These are phyloP conservation scores for Crepidotus variabilis DNA, from an alignment of 768 basidiomycete genomes.

Conservation along the genomic window DNA sequence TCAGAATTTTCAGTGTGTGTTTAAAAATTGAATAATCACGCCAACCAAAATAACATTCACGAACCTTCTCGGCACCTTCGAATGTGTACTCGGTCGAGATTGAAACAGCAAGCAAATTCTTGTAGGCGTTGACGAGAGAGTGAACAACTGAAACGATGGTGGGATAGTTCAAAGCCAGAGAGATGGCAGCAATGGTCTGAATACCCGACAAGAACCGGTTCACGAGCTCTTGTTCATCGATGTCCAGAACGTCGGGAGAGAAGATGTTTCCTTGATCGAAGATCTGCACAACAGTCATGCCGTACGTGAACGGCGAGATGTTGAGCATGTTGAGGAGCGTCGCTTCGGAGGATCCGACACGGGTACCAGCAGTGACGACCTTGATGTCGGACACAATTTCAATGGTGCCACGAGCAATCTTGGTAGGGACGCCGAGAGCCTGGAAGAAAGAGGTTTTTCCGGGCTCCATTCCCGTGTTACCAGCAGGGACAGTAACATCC, in stretches of 20 bases:
- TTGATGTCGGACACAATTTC: constrained; percentile 98
- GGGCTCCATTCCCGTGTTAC: constrained; percentile 99
- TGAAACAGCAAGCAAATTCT: constrained; percentile 91
- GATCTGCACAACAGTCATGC: constrained; percentile 97
- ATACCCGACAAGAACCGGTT: constrained; percentile 90
- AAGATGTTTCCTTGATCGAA: constrained; percentile 93
- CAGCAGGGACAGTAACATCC: constrained; percentile 88
- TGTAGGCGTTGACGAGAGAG: constrained; percentile 98
- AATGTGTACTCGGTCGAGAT: constrained; percentile 92
- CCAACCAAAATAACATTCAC: constrained; percentile 18
- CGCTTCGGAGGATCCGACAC: constrained; percentile 96
- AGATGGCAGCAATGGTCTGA: constrained; percentile 94
- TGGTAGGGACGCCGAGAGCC: constrained; percentile 98
- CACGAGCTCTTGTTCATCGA: constrained; percentile 88
- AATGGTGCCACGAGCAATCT: constrained; percentile 99
- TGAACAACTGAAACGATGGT: constrained; percentile 92
- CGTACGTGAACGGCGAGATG: constrained; percentile 99
- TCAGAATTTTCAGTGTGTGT: constrained; percentile 90
- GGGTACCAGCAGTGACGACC: constrained; percentile 88
- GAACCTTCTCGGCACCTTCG: constrained; percentile 89
- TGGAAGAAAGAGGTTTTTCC: constrained; percentile 99
- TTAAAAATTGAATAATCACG: constrained; percentile 31
- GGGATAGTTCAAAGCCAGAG: constrained; percentile 93
- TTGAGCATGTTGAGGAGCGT: constrained; percentile 99
- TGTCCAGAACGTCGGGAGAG: constrained; percentile 85